Base-by-base conservation (phyloP, 306 rosid species). In the Vachellia pachyceras region DNA sequence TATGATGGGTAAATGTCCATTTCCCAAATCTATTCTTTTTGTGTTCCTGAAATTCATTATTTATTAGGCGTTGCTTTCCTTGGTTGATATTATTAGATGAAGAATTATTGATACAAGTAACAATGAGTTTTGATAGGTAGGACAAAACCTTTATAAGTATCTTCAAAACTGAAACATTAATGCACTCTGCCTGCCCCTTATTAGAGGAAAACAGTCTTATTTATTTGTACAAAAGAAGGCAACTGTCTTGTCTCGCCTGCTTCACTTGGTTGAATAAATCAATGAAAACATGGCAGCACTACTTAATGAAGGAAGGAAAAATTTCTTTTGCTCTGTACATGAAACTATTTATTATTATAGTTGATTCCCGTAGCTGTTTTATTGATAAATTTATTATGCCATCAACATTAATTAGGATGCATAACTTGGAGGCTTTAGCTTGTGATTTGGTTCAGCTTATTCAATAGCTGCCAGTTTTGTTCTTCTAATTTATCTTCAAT, bases 1-100 rank as follows among this genome's bases (percentile, higher is more conserved):
- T 83, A 95, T 72, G 99, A 95, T 76, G 99, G 98, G 99, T 93
- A 88, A 80, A 55, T 83, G 50, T 74, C 73, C n/a, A 42, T 75
- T 63, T 39, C 55, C 46, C 83, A 3, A 77, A 14, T 68, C 70
- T 18, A 11, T 60, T 29, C 37, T 67, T 79, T 69, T 68, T 49
- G 45, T 54, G 47, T 64, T 81, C 75, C 54, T 61, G 35, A 58
- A 75, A 69, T 35, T 40, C 29, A 25, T 74, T 80, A 45, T 81
- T 68, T 69, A 18, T 14, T 58, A 63, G 77, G 57, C 69, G 77
- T 46, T 72, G n/a, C 3, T 80, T 77, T 80, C 72, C 83, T 83
- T 42, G 36, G 37, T 55, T 17, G 47, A 2, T 73, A 73, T 22
- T 77, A 47, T 73, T 15, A 22, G 75, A 70, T 74, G 77, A 37